Base-by-base conservation (phyloP, 192 early-diverging fungal species). In the Martensiomyces pterosporus region DNA sequence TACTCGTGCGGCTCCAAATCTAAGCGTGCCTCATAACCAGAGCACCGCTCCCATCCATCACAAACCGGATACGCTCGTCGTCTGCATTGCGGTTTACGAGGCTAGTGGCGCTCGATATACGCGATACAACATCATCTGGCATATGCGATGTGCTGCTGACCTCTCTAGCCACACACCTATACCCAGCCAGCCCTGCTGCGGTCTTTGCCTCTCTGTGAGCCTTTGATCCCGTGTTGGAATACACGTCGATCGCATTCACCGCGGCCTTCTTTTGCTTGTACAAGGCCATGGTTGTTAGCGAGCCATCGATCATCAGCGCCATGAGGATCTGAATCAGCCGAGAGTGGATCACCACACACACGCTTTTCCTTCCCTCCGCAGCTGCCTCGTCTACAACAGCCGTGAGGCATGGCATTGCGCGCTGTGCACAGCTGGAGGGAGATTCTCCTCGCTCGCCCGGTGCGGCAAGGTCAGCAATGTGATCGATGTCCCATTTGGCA, bases 241-340 rank as follows among this genome's bases (percentile, higher is more conserved):
- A 16, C 13, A 57, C 40, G 5, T 61, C 40, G 13, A 68, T 32
- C 14, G 35, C 39, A 32, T 68, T 68, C 24, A 68, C 50, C 2
- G 57, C 58, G 1, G 53, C 57, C 53, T 68, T 68, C 18, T 52
- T 52, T 46, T 68, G 65, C 46, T 56, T 68, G 54, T 60, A 60
- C 19, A 10, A 22, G 15, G 24, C 37, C 66, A 62, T 69, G 16
- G 53, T 44, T 2, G 19, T 38, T 23, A 68, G 58, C 43, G 65
- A 57, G 9, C 58, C 57, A 18, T 61, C 57, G 15, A 68, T 48
- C 44, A 61, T 40, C 38, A 27, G 10, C 16, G 65, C 57, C 39
- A 68, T 49, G 22, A 68, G 40, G 40, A 73, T 65, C 53, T 56
- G 57, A 36, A 64, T 60, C 59, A 70, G 47, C 36, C 66, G 58